Evolutionary conservation across 768 basidiomycete species (phyloP), one percentile per base, ranked within the genome.

Genomic region (Lactifluus pinguis): DNA sequence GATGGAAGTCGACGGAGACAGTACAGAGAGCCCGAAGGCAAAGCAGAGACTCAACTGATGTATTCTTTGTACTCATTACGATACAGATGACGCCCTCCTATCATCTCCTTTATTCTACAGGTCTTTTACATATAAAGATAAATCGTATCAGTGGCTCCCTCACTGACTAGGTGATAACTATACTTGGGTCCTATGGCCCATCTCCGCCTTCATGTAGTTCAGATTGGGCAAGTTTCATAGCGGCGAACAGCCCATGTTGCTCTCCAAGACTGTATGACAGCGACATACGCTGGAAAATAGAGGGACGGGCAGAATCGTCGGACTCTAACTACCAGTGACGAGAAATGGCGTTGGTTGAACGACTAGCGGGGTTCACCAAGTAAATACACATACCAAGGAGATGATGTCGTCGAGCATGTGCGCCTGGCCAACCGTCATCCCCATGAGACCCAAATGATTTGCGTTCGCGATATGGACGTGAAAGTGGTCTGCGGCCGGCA

Each of bases 401-500:
- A 98, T 94, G 53, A 98, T 72, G 72, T 97, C 92, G 66, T 98
- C 95, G 9, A 99, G 77, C 13, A 98, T 77, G 74, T 97, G 93
- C 0, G 95, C 92, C 69, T 94, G 95, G 2, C 93, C 95, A 0
- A 93, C 87, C 0, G 80, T 75, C 83, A 90, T 88, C 0, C 94
- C 89, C 63, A 81, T 66, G 48, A 76, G 71, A 14, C 83, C 78
- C 1, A 70, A 72, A 65, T 87, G 83, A 61, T 85, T 84, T 0
- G 81, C 82, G 66, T 94, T 88, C 30, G 92, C 90, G 54, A 95
- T 86, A 66, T 98, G 94, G 3, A 97, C 89, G 63, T 98, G 94
- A 69, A 97, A 92, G 67, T 93, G 94, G 69, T 97, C 94, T 95
- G 63, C 5, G 19, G 2, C 15, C n/a, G 54, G 53, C 45, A 42